A percentile compares a stretch with the other conserved stretches of the same genome.
These are phyloP conservation scores for Paramyrothecium roridum DNA, from an alignment of 2,329 filamentous ascomycete genomes.

Conservation along the genomic window DNA sequence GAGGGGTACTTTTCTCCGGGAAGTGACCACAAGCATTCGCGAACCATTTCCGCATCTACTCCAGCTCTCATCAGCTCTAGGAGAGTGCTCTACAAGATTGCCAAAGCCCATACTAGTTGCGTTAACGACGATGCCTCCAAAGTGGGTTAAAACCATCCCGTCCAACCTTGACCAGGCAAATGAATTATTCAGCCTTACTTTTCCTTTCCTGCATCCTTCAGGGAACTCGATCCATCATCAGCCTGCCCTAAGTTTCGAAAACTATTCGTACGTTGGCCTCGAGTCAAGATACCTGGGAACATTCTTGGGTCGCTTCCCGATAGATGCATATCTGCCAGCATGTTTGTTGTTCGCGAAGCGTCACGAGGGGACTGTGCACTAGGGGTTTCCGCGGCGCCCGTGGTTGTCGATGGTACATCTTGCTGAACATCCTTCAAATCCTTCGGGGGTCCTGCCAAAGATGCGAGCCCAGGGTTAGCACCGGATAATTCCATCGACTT, in stretches of 20 bases:
- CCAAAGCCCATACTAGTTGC: no score
- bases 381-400: neutral
- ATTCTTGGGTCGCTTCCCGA: slow-evolving; percentile 64
- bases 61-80: no score
- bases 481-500: neutral
- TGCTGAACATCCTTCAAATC: neutral
- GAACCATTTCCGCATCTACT: no score
- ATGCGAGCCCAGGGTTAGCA: neutral
- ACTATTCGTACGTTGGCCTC: slow-evolving; percentile 42
- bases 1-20: no score
- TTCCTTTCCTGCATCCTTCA: neutral
- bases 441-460: neutral
- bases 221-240: slow-evolving; percentile 14
- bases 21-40: no score
- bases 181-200: neutral
- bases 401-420: neutral
- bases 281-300: slow-evolving; percentile 67
- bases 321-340: slow-evolving; percentile 41
- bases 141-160: no score
- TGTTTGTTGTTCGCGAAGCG: slow-evolving; percentile 15
- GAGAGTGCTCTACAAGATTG: no score
- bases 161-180: no score
- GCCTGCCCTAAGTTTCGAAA: slow-evolving; percentile 23
- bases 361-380: neutral
- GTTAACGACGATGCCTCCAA: no score